These are phyloP conservation scores for Solanum hybrid DNA, from an alignment of 305 asterid species.

Conservation along the genomic window DNA sequence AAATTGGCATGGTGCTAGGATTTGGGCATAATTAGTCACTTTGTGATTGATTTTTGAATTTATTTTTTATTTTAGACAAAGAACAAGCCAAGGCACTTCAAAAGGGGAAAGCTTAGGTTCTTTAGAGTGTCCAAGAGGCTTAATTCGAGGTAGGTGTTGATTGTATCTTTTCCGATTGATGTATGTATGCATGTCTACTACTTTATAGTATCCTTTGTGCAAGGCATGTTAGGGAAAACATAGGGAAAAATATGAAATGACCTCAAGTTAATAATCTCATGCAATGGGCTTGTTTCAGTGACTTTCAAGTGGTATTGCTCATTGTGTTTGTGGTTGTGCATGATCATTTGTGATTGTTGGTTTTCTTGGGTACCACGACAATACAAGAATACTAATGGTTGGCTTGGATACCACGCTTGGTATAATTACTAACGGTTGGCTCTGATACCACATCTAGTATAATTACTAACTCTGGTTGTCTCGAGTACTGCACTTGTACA, in stretches of 20 bases:
- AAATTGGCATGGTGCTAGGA: neutral
- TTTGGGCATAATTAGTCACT: neutral
- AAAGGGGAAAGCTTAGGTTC: neutral
- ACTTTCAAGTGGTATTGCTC: neutral
- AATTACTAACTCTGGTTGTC: neutral
- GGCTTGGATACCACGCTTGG: neutral
- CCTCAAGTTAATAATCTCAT: neutral
- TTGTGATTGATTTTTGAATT: neutral
- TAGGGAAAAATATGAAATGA: neutral
- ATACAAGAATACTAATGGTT: neutral
- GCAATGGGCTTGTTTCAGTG: neutral
- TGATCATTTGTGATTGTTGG: neutral
- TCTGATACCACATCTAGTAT: neutral
- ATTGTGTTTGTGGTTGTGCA: neutral
- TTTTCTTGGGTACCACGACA: neutral
- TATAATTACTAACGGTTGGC: neutral
- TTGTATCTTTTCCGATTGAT: neutral
- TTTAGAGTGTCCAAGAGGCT: neutral
- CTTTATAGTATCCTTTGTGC: neutral
- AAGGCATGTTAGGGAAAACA: neutral
- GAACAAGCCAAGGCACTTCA: neutral
- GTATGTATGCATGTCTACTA: neutral
- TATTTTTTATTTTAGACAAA: neutral
- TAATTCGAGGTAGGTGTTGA: neutral
- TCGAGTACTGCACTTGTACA: neutral